Evolutionary conservation across 2,329 filamentous ascomycete species (phyloP), one percentile per base, ranked within the genome.

Genomic region (Fusarium foetens): DNA sequence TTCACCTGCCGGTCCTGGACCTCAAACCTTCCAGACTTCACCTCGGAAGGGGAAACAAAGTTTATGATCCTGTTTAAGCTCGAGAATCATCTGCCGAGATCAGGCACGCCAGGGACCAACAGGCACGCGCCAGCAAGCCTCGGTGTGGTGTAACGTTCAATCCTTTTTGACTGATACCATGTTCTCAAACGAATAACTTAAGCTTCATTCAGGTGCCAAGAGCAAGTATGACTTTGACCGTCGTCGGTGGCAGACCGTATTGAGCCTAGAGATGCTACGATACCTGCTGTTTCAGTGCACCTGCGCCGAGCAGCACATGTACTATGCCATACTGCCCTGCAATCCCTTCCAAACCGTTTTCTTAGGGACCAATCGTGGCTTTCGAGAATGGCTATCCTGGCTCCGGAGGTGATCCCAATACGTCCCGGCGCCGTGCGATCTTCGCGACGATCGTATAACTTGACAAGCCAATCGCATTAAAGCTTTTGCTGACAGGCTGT

Each of bases 401-500:
- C 59, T 62, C 68, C 68, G 72, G 75, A 68, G 68, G 58, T 70
- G 65, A 64, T 70, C 77, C 70, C 60, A 75, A 76, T 77, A 63
- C 75, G 74, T 72, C 66, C 67, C 71, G 70, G 68, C 70, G 68
- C 66, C 71, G 66, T 73, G 63, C 66, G 75, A 79, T 79, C 76
- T 71, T 68, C 75, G 55, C 66, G 69, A 70, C 70, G 70, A 75
- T 80, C 71, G 77, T 73, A 58, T 72, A 72, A 73, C 69, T 65
- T 77, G 75, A 74, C 57, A 70, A 76, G 74, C 80, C 79, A 81
- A 80, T 81, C 80, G 79, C 79, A 81, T 79, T 75, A 70, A 41
- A 23, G 65, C 12, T 54, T 73, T 43, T 36, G 71, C 70, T 79
- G 73, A 76, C 77, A 72, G 72, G 72, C 73, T 64, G 51, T 54